Conservation (phyloP, 345 rosid genomes). For the Kernera saxatilis region DNA sequence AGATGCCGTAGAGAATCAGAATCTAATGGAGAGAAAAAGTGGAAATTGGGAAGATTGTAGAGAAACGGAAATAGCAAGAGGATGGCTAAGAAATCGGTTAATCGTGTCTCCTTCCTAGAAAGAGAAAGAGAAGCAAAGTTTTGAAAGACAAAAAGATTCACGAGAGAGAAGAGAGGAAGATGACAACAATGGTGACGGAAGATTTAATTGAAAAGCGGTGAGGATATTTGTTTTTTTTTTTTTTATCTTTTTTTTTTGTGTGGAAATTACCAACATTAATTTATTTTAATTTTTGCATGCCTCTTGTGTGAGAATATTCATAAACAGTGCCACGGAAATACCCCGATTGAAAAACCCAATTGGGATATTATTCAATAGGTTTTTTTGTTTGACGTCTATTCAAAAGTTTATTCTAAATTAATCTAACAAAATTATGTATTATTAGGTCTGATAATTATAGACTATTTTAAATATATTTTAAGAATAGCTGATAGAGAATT, state of each 20-base stretch:
- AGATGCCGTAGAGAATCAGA: conserved; percentile 3
- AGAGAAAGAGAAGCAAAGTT: conserved; percentile 22
- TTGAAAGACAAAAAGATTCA: conserved; percentile 10
- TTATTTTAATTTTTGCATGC: too few species aligned
- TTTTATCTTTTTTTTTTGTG: too few species aligned
- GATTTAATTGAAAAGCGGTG: conserved; percentile 16
- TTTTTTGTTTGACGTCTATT: too few species aligned
- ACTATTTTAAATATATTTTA: neutral
- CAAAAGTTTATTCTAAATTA: neutral
- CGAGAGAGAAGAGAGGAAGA: conserved; percentile 28
- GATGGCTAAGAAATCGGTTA: neutral
- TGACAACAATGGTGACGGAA: conserved; percentile 32
- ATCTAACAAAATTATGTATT: neutral
- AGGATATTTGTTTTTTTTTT: neutral
- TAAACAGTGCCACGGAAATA: too few species aligned
- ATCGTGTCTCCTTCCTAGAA: conserved; percentile 5
- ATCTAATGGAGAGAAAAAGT: conserved; percentile 1
- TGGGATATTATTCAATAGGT: too few species aligned
- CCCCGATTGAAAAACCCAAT: too few species aligned
- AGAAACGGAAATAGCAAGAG: neutral
- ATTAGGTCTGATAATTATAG: neutral
- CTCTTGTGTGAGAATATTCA: too few species aligned
- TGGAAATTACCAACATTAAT: too few species aligned
- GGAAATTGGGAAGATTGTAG: neutral
- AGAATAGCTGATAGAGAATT: too few species aligned